phyloP scores from a whole-genome alignment of 441 rosid species.

The Erodium trifolium region DNA sequence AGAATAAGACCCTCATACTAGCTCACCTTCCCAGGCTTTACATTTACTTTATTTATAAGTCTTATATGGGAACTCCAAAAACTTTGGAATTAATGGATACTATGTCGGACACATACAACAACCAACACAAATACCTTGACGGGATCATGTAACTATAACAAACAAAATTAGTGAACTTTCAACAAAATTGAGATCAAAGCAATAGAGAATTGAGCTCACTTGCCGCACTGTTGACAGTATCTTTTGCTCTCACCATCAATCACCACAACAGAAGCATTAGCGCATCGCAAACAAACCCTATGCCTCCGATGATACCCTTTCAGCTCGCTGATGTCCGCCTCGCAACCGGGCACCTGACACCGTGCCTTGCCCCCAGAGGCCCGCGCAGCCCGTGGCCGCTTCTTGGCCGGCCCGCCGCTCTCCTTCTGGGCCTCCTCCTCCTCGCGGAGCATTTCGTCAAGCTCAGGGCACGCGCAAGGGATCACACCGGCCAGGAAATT shows the following conservation, averaged over 20 bases:
- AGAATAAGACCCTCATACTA: not conserved
- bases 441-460: conserved; percentile 55
- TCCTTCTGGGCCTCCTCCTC: conserved; percentile 27
- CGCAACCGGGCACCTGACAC: conserved; percentile 79
- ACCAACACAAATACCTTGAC: too few relatives aligned
- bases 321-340: conserved; percentile 72
- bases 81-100: not conserved
- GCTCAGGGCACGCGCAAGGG: conserved; percentile 89
- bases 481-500: conserved; percentile 69
- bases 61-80: not conserved
- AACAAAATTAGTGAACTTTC: not conserved
- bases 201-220: conserved; percentile 34
- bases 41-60: not conserved
- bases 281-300: conserved; percentile 83
- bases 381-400: conserved; percentile 43
- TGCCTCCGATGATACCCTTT: conserved; percentile 92
- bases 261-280: conserved; percentile 50
- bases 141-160: not conserved
- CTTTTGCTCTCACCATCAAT: conserved; percentile 66
- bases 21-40: not conserved
- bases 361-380: conserved; percentile 28
- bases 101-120: not conserved
- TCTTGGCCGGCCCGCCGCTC: conserved; percentile 39
- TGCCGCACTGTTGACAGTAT: conserved; percentile 99
- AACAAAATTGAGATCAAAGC: not conserved